Percentiles rank a stretch among this genome's conserved stretches.
phyloP scores from a whole-genome alignment of 441 rosid genomes.

The Gossypium davidsonii region DNA sequence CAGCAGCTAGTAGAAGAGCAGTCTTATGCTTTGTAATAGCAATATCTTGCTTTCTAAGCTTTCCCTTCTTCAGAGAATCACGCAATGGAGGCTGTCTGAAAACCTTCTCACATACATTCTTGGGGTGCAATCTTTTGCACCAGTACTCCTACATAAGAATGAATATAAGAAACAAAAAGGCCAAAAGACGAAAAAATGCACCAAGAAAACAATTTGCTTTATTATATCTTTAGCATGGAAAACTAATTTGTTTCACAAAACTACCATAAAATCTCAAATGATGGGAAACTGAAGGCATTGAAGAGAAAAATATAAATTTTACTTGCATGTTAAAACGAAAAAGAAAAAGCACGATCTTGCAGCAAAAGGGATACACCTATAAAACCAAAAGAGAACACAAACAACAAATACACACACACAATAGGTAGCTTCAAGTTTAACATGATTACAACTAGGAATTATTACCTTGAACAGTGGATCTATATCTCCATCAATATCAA shows the following conservation, averaged over 20 bases:
- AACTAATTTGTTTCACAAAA: conserved; percentile 4
- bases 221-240: not conserved
- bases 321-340: not conserved
- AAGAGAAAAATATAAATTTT: not conserved
- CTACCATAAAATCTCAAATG: not conserved
- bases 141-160: conserved; percentile 62
- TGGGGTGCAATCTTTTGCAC: conserved; percentile 98
- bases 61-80: conserved; percentile 81
- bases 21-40: conserved; percentile 72
- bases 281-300: not conserved
- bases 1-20: conserved; percentile 73
- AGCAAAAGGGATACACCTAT: not conserved
- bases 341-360: not conserved
- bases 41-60: conserved; percentile 86
- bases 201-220: conserved; percentile 11
- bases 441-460: not conserved
- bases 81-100: conserved; percentile 90
- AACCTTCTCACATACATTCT: conserved; percentile 92
- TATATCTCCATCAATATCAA: conserved; percentile 90
- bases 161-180: conserved; percentile 4
- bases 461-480: conserved; percentile 93
- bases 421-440: not conserved
- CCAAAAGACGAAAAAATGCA: conserved; percentile 13
- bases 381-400: not conserved
- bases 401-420: not conserved